These are phyloP conservation scores for Cardamine resedifolia DNA, from an alignment of 345 rosid genomes.

Conservation along the genomic window DNA sequence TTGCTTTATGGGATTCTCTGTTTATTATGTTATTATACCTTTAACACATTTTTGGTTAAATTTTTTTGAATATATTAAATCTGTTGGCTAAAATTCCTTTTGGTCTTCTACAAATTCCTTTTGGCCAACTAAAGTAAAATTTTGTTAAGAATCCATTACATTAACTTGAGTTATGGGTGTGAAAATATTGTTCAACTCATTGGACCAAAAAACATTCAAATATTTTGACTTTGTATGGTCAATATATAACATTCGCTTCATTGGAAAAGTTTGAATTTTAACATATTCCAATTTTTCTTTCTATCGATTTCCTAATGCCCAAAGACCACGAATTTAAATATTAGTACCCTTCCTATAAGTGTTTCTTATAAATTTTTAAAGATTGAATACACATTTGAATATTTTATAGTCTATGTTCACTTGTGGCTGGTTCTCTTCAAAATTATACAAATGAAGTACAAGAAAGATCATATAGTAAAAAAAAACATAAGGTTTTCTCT, in stretches of 20 bases:
- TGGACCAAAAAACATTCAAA: conserved; percentile 31
- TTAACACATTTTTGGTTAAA: neutral
- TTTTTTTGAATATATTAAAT: neutral
- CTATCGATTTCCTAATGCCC: neutral
- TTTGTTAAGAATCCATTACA: conserved; percentile 18
- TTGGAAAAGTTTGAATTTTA: conserved; percentile 7
- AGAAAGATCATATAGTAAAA: neutral
- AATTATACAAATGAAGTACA: conserved; percentile 6
- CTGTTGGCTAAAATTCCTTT: conserved; percentile 5
- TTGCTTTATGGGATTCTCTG: neutral
- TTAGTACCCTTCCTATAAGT: neutral
- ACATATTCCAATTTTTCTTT: neutral
- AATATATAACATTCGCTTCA: conserved; percentile 24
- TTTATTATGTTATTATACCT: conserved; percentile 3
- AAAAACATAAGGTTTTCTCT: too few relatives aligned
- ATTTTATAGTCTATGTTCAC: conserved; percentile 21
- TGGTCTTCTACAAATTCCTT: conserved; percentile 1
- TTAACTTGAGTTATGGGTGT: neutral
- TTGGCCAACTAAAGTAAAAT: conserved; percentile 32
- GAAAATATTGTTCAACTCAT: conserved; percentile 27
- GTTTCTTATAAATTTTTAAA: neutral
- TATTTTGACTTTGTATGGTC: conserved; percentile 31
- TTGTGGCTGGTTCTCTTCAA: neutral
- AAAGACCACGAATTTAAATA: neutral
- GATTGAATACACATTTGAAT: neutral